Evolutionary conservation across 2,329 filamentous ascomycete species (phyloP), one percentile per base, ranked within the genome.

Genomic region (Thelonectria rubi): DNA sequence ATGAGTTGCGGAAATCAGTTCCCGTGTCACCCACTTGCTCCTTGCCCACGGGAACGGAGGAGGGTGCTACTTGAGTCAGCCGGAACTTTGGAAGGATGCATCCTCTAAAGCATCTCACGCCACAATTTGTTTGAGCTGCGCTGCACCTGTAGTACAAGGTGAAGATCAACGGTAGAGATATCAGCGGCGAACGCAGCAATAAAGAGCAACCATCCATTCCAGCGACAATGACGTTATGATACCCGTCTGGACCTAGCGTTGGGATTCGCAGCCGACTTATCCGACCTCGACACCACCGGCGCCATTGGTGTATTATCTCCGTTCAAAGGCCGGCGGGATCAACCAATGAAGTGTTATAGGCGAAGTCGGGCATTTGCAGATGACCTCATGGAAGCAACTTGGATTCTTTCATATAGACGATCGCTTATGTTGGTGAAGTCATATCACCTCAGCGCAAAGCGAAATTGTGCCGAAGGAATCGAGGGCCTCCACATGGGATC

Each of bases 201-300:
- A 40, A 40, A 11, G n/a, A 17, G n/a, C 12, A 14, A 4, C 12
- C 11, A 5, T 5, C 3, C 37, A 15, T 10, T 40, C 37, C n/a
- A n/a, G n/a, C n/a, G n/a, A n/a, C n/a, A 40, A 40, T 40, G 37
- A 40, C 37, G 37, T 40, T 40, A 2, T 40, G 37, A 15, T 40
- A 8, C 37, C 37, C 6, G 8, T 40, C 37, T 42, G 21, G 55
- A 37, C 21, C 34, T 52, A 58, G 55, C 40, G 55, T 21, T 46
- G 48, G n/a, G 43, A 45, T 30, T 21, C 8, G 14, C 20, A 20
- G 56, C 50, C 50, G 50, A 49, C 50, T 59, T 59, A 59, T 47
- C 56, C 50, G 56, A 42, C 49, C 56, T 59, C 56, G 39, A 54
- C 56, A 59, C 56, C 56, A 59, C 42, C 18, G 14, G 12, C 10